A percentile compares a stretch with the other conserved stretches of the same genome.
Conservation (phyloP, 2,329 filamentous ascomycete genomes). For the Sclerotinia subarctica region DNA sequence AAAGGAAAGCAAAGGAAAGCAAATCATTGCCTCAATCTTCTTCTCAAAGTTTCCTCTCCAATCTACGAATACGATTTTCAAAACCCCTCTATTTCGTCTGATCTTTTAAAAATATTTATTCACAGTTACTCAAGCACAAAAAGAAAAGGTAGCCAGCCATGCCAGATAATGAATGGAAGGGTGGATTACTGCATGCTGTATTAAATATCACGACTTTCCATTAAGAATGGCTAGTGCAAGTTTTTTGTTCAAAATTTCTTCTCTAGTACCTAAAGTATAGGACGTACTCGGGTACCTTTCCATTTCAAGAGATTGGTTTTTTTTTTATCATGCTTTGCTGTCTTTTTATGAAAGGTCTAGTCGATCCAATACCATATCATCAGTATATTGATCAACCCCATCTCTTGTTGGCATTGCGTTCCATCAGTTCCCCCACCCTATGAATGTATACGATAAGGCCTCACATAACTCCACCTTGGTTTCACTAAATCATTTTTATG, state of each 20-base stretch:
- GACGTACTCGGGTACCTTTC: not conserved
- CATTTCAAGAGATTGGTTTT: not conserved
- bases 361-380: constrained; percentile 15
- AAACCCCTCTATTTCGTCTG: constrained; percentile 1
- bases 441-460: not conserved
- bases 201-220: not conserved
- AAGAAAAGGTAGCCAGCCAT: not conserved
- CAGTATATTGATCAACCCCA: constrained; percentile 13
- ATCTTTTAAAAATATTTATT: not conserved
- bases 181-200: not conserved
- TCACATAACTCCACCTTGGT: constrained; percentile 12
- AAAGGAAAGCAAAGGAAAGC: too few species aligned
- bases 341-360: constrained; percentile 10
- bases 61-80: not conserved
- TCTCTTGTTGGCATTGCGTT: constrained; percentile 20
- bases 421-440: constrained; percentile 13
- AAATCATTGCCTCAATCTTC: too few species aligned
- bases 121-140: not conserved
- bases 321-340: constrained; percentile 16
- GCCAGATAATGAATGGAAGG: not conserved
- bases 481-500: not conserved
- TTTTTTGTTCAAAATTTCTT: not conserved
- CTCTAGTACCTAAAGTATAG: not conserved
- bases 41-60: not conserved
- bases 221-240: not conserved